These are phyloP conservation scores for Fusarium pininemorale DNA, from an alignment of 2,329 filamentous ascomycete genomes.

Conservation along the genomic window DNA sequence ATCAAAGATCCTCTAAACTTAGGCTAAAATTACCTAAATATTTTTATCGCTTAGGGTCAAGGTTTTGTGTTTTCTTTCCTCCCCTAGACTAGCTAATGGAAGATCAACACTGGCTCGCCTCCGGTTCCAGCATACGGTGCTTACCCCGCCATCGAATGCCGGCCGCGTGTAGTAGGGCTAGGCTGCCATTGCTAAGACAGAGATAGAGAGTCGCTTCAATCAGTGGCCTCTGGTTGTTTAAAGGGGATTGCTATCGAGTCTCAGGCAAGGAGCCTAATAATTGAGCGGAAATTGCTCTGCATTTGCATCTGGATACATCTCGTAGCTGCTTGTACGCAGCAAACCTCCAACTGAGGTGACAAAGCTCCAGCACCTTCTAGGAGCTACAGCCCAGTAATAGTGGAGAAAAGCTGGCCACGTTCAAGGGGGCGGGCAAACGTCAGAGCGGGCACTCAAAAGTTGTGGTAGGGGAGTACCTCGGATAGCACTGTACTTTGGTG, in stretches of 20 bases:
- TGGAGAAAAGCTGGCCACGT: constrained; percentile 25
- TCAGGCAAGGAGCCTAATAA: not conserved
- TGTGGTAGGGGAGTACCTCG: constrained; percentile 16
- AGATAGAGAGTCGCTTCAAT: not conserved
- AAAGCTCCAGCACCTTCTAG: constrained; percentile 37
- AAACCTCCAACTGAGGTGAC: constrained; percentile 14
- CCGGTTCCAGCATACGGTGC: not conserved
- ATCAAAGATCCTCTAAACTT: too few species aligned
- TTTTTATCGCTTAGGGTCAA: too few species aligned
- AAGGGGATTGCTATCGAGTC: not conserved
- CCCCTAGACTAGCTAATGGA: too few species aligned
- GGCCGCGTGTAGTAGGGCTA: constrained; percentile 24
- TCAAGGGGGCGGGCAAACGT: constrained; percentile 26
- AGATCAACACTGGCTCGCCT: not conserved
- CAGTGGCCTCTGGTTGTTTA: not conserved
- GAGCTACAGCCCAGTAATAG: constrained; percentile 37
- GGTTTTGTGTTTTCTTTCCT: too few species aligned
- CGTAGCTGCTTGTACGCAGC: not conserved
- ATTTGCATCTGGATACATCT: constrained; percentile 4
- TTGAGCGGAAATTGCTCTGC: not conserved
- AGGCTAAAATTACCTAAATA: too few species aligned
- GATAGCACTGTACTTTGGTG: fast-evolving
- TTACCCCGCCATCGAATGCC: constrained; percentile 36
- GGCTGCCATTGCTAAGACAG: constrained; percentile 9
- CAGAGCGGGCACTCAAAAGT: constrained; percentile 21